Evolutionary conservation across 106 monocot genomes (phyloP), one percentile per base, ranked within the genome.

Genomic region (Dactylorhiza incarnata): DNA sequence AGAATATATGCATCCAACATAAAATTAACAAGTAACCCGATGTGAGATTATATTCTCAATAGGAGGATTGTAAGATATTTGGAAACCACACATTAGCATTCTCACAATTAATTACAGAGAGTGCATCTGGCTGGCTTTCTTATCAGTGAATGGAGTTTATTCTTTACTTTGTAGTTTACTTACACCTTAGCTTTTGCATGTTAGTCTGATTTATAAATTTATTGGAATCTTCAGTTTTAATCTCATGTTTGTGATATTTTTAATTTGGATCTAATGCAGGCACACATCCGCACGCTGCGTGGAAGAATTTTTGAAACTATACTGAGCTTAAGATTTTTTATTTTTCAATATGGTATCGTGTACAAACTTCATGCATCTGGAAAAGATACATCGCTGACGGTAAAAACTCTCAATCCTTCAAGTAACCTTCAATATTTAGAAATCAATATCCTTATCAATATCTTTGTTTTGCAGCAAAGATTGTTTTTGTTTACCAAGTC

Each of bases 281-380:
- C 81, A 29, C 95, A 95, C 73, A 95, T 95, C 48, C 89, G 73
- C 72, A 91, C 89, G 15, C 53, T 91, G 19, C 85, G 95, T 54
- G 95, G 95, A 24, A 91, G 95, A 74, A 89, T 95, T 73, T 76
- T 95, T 24, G 95, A 95, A 75, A 87, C 89, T 12, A 83, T 95
- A 76, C 22, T 91, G 75, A 95, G 91, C 77, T 76, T 91, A 61
- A 87, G 95, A 53, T 95, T 95, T 68, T 95, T 95, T 48, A 83
- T 95, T 44, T 95, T 95, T 58, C 95, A 95, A 52, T 95, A 89
- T 83, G 95, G 95, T 25, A 81, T 95, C 58, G 95, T 95, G 4
- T 95, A 95, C 81, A 87, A 91, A 63, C 73, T 95, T 82, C 75
- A 91, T 72, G 51, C 68, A 8, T 81, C 80, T 74, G 86, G 84